Conservation (phyloP, 2,329 filamentous ascomycete species). For the Aspergillus puulaauensis region DNA sequence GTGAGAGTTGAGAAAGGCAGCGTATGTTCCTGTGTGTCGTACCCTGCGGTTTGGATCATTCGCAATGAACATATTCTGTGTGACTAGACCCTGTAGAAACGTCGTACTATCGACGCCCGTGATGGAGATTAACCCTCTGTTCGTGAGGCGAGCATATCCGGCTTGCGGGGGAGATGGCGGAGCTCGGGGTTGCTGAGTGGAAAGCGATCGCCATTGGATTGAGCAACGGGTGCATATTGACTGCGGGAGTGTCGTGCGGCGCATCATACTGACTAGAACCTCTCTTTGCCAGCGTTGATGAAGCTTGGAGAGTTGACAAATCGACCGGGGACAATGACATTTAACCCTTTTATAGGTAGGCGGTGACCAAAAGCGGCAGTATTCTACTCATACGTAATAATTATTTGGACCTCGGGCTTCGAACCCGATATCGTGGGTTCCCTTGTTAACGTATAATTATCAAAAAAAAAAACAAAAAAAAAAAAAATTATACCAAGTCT, state of each 20-base stretch:
- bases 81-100: conserved; percentile 87
- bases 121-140: conserved; percentile 76
- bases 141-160: conserved; percentile 58
- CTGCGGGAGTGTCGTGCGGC: conserved; percentile 22
- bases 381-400: background rate
- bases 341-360: background rate
- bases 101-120: conserved; percentile 75
- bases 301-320: conserved; percentile 22
- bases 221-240: conserved; percentile 33
- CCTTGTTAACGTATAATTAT: background rate
- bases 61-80: conserved; percentile 62
- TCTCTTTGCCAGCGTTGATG: background rate
- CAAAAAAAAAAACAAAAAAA: background rate
- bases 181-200: conserved; percentile 19
- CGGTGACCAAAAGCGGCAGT: background rate
- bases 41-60: conserved; percentile 38
- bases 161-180: conserved; percentile 40
- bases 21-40: conserved; percentile 63
- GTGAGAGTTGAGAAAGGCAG: conserved; percentile 80
- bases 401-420: background rate
- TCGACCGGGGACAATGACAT: conserved; percentile 10
- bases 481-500: background rate
- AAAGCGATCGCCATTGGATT: conserved; percentile 28
- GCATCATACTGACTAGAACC: conserved; percentile 30
- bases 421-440: background rate